Percentiles rank a stretch among this genome's conserved stretches.
These are phyloP conservation scores for Alternaria angustiovoidea DNA, from an alignment of 2,329 filamentous ascomycete species.

Conservation along the genomic window DNA sequence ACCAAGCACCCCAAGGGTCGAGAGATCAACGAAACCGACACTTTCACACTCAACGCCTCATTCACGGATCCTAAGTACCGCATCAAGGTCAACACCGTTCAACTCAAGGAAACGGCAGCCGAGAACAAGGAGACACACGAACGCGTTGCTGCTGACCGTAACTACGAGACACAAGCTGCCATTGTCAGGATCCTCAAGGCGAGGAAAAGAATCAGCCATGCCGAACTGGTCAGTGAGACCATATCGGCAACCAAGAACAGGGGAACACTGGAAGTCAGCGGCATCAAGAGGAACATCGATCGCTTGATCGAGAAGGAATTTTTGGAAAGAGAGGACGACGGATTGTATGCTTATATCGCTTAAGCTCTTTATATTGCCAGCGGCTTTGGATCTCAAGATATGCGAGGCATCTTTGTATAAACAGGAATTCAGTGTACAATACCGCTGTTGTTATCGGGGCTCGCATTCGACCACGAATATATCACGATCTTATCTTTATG, in stretches of 20 bases:
- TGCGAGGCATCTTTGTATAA: neutral
- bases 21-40: constrained; percentile 80
- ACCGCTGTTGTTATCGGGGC: neutral
- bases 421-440: neutral
- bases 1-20: constrained; percentile 84
- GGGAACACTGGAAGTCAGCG: constrained; percentile 82
- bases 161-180: constrained; percentile 96
- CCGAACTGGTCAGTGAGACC: constrained; percentile 88
- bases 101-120: constrained; percentile 92
- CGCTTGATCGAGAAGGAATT: constrained; percentile 66
- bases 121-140: constrained; percentile 96
- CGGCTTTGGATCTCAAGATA: neutral
- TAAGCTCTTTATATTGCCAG: constrained; percentile 24
- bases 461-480: neutral
- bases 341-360: constrained; percentile 57
- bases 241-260: constrained; percentile 88
- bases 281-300: constrained; percentile 98
- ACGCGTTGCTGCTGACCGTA: constrained; percentile 84
- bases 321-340: constrained; percentile 49
- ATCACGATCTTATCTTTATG: neutral
- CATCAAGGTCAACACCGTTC: constrained; percentile 99
- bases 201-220: constrained; percentile 83
- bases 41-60: constrained; percentile 79
- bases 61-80: constrained; percentile 86
- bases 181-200: constrained; percentile 98